Base-by-base conservation (phyloP, 371 early-diverging fungal genomes). In the Rhizoclosmatium hyalinum region DNA sequence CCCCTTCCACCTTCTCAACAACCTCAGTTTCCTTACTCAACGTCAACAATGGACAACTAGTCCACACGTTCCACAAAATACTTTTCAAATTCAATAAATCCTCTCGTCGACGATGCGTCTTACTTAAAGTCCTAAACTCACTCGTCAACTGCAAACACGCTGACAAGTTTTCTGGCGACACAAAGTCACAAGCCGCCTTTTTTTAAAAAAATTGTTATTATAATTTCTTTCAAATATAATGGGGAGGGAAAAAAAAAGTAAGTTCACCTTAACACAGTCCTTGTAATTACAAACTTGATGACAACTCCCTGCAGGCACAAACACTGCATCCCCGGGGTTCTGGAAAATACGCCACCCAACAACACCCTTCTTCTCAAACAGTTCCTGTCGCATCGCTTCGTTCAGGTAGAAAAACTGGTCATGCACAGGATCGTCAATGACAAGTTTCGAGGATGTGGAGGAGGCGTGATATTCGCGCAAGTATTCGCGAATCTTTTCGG, bases 271-370 rank as follows among this genome's bases (percentile, higher is more conserved):
- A 74, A 93, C 84, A 5, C 90, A 87, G 43, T 81, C 84, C 14
- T 82, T 79, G 46, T 90, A 82, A 75, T 91, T 93, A 61, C 85
- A 81, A 2, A 92, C 94, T 80, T 94, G 94, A 68, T 92, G 91
- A 0, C 58, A 58, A 50, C 90, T 89, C 2, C 94, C 94, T 0
- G 92, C 93, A 0, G 93, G 94, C 0, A 94, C 86, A 83, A 90
- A 90, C 5, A 94, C 89, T 0, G 91, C 89, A 72, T 93, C 92
- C 10, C 92, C 92, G 0, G 85, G 79, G 47, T 85, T 85, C 74
- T 92, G 91, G 63, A 84, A 80, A 0, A 94, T 75, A 5, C 87
- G 83, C 81, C 84, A 90, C 3, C 84, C 81, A 1, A 50, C 62
- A 0, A 89, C 83, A 0, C 88, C 88, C 12, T 83, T 71, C 43